phyloP scores from a whole-genome alignment of 352 stramenopile species.

The Lagenidium sp. region DNA sequence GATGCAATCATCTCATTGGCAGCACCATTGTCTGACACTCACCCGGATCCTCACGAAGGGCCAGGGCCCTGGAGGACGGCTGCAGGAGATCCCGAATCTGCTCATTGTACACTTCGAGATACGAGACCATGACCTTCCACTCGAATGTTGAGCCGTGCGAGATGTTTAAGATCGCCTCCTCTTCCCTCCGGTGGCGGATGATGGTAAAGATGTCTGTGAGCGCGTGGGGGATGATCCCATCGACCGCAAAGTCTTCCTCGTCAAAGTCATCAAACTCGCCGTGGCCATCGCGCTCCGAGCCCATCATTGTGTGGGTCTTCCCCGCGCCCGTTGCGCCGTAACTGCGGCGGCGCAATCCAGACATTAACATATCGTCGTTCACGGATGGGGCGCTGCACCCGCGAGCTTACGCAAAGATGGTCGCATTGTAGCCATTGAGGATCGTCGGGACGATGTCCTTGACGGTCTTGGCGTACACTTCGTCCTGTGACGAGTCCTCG shows the following conservation, averaged over 20 bases:
- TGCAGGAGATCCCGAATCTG: conserved; percentile 86
- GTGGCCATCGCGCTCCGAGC: conserved; percentile 42
- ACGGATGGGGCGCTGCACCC: background rate
- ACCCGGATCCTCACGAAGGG: conserved; percentile 45
- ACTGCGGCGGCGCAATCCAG: conserved; percentile 3
- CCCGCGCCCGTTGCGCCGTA: conserved; percentile 52
- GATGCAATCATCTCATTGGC: background rate
- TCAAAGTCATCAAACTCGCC: conserved; percentile 31
- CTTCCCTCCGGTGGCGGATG: conserved; percentile 45
- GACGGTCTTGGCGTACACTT: conserved; percentile 49
- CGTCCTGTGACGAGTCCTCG: conserved; percentile 33
- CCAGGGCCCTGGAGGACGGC: conserved; percentile 19
- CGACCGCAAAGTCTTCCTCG: conserved; percentile 28
- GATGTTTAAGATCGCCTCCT: conserved; percentile 34
- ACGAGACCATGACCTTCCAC: conserved; percentile 79
- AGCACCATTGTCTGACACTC: background rate
- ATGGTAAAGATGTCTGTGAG: conserved; percentile 55
- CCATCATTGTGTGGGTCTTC: conserved; percentile 75
- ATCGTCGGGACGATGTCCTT: conserved; percentile 53
- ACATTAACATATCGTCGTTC: background rate
- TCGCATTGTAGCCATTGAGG: conserved; percentile 74
- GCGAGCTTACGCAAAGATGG: conserved; percentile 54
- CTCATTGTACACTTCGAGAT: conserved; percentile 92
- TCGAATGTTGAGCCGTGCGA: conserved; percentile 38
- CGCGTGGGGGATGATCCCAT: conserved; percentile 80